Conservation (phyloP, 2,329 filamentous ascomycete species). For the Dothideomycetes sp. region DNA sequence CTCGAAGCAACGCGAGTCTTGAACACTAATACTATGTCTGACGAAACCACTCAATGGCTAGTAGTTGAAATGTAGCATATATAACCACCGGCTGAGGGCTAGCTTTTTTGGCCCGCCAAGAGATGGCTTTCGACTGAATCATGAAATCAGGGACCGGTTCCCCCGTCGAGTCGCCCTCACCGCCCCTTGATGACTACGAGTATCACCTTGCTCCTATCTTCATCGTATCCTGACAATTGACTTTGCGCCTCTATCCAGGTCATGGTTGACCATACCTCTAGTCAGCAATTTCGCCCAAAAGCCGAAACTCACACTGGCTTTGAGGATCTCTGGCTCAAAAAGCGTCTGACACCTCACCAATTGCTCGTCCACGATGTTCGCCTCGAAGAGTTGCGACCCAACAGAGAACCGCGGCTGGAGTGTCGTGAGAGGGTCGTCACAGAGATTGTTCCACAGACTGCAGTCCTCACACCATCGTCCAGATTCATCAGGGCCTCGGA, state of each 20-base stretch:
- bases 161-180: no score
- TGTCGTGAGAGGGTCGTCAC: constrained; percentile 26
- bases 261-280: no score
- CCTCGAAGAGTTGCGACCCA: constrained; percentile 21
- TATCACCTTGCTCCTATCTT: not conserved
- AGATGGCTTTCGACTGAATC: not conserved
- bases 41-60: no score
- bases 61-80: no score
- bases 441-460: constrained; percentile 20
- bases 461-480: constrained; percentile 12
- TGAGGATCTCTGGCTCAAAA: constrained; percentile 25
- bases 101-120: constrained; percentile 6
- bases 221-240: no score
- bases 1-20: no score
- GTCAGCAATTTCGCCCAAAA: no score
- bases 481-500: constrained; percentile 13
- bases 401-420: constrained; percentile 26
- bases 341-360: constrained; percentile 28
- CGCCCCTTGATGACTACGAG: not conserved
- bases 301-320: no score
- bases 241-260: no score
- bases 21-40: no score
- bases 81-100: not conserved
- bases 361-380: constrained; percentile 29
- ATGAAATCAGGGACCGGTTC: no score